Evolutionary conservation across 2,329 filamentous ascomycete species (phyloP), one percentile per base, ranked within the genome.

Genomic region (Cercospora zeina): DNA sequence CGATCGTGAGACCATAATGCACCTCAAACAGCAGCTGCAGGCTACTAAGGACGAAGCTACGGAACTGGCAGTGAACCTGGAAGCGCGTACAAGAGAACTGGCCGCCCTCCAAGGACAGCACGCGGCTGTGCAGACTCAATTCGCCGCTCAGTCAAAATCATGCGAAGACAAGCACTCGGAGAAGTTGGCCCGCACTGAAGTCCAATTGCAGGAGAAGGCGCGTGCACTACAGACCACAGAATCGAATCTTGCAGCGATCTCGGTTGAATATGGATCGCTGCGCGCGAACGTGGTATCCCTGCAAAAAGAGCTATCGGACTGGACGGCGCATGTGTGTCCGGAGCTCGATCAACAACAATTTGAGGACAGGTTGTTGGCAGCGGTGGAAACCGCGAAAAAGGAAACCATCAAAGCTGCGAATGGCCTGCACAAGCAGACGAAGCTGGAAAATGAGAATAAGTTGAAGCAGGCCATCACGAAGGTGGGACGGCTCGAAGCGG

Each of bases 1-100:
- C 4, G 54, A 68, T 19, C 57, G 59, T 11, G 65, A 70, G 47
- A 55, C 34, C 4, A 67, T 70, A 14, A 24, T 37, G 31, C 39
- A 33, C 11, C 55, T 71, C 10, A 62, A 61, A 47, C 62, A 67
- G 34, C 59, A 67, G 60, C 42, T 71, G 1, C 55, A 58, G 21
- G 57, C 34, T 21, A 61, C 37, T 19, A 58, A 62, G 16, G 16
- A 49, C 3, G 57, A 39, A 14, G 42, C 63, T 13, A 36, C 39
- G 1, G 63, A 66, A 14, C 30, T 50, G 9, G 58, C 30, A 0
- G 45, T 47, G 6, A 59, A 66, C 21, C 37, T 68, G 16, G 16
- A 61, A n/a, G 11, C 8, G 2, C 31, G 31, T 4, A 53, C 49
- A 31, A 53, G 27, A 16, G 31, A 53, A 33, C 19, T 34, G 49